Percentiles rank a stretch among this genome's conserved stretches.
Conservation (phyloP, 2,329 filamentous ascomycete species). For the Simplicillium aogashimaense region DNA sequence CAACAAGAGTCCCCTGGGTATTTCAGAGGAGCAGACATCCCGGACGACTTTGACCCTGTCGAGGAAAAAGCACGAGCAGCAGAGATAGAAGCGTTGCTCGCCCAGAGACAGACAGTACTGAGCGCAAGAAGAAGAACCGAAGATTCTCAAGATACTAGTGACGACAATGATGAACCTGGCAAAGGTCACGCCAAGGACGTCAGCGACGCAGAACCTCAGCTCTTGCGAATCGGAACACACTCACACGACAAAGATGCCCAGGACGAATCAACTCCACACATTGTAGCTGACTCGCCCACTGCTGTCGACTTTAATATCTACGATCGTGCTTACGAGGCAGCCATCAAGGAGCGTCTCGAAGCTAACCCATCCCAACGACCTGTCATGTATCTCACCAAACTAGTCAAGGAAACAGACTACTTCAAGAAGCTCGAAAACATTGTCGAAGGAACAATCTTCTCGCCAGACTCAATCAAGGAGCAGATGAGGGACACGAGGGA, state of each 20-base stretch:
- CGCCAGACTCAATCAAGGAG: slow-evolving; percentile 6
- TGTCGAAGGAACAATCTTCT: slow-evolving; percentile 18
- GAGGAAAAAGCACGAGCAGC: slow-evolving; percentile 29
- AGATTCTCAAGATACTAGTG: slow-evolving; percentile 5
- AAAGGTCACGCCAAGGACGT: slow-evolving; percentile 45
- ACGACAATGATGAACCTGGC: slow-evolving; percentile 34
- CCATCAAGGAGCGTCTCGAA: slow-evolving; percentile 66
- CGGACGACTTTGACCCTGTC: slow-evolving; percentile 12
- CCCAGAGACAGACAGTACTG: slow-evolving; percentile 32
- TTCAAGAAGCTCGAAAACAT: slow-evolving; percentile 26
- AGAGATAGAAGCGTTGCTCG: slow-evolving; percentile 38
- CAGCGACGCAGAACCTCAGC: slow-evolving; percentile 50
- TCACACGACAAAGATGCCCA: slow-evolving; percentile 34
- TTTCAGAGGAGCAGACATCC: slow-evolving; percentile 1
- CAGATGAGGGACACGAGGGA: slow-evolving; percentile 2
- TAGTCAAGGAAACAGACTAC: slow-evolving; percentile 33
- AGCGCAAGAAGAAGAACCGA: slow-evolving; percentile 8
- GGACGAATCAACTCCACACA: slow-evolving; percentile 26
- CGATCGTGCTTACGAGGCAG: slow-evolving; percentile 68
- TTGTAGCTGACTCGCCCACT: slow-evolving; percentile 76
- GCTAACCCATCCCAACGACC: slow-evolving; percentile 28
- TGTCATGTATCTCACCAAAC: slow-evolving; percentile 38
- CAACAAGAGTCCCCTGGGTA: not conserved
- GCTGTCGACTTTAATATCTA: slow-evolving; percentile 83
- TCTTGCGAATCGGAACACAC: slow-evolving; percentile 69